phyloP scores from a whole-genome alignment of 306 rosid species.

The Abrus precatorius region DNA sequence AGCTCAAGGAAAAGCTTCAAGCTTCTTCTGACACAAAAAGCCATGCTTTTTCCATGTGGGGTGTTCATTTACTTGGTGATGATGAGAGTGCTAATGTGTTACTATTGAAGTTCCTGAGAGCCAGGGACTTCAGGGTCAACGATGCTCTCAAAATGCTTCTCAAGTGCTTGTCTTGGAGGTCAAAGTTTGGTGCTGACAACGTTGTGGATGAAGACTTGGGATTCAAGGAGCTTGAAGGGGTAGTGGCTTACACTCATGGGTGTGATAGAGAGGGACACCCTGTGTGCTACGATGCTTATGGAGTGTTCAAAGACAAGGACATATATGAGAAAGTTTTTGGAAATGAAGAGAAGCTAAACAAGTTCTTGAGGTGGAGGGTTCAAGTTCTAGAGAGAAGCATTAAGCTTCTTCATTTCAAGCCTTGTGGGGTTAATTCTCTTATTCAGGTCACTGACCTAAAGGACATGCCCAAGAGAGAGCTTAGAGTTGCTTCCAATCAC shows the following conservation, averaged over 20 bases:
- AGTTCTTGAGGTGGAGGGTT: constrained; percentile 85
- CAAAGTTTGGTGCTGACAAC: constrained; percentile 69
- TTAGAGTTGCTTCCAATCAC: constrained; percentile 82
- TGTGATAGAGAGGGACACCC: constrained; percentile 82
- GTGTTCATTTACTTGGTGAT: constrained; percentile 56
- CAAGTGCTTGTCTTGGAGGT: constrained; percentile 76
- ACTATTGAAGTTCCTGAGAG: constrained; percentile 79
- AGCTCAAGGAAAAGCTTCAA: constrained; percentile 64
- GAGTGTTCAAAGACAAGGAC: constrained; percentile 71
- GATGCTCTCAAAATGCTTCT: constrained; percentile 71
- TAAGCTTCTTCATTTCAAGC: constrained; percentile 73
- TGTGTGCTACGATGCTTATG: constrained; percentile 88
- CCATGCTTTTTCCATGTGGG: constrained; percentile 70
- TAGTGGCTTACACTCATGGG: constrained; percentile 82
- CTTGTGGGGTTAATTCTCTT: constrained; percentile 79
- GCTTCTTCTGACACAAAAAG: constrained; percentile 35
- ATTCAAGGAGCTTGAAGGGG: constrained; percentile 80
- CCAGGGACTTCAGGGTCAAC: constrained; percentile 73
- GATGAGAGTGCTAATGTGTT: constrained; percentile 74
- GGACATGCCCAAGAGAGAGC: constrained; percentile 95
- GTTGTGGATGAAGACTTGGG: constrained; percentile 72
- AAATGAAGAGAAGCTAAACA: constrained; percentile 80
- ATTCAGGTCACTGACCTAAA: constrained; percentile 92
- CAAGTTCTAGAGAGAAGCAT: constrained; percentile 86
- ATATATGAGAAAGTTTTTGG: constrained; percentile 83